Conservation (phyloP, 2,329 filamentous ascomycete species). For the Colletotrichum navitas region DNA sequence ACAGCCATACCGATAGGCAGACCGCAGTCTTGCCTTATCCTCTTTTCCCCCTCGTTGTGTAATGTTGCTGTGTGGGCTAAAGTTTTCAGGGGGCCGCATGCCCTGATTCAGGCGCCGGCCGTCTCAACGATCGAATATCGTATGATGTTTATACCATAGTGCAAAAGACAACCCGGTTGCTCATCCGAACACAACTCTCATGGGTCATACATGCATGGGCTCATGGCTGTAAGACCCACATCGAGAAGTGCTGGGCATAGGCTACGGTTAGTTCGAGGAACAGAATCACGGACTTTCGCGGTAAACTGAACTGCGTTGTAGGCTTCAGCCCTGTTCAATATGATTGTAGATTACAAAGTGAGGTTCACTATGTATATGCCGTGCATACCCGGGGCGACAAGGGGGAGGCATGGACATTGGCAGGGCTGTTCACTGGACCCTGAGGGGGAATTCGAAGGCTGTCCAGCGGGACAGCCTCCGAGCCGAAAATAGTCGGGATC, state of each 20-base stretch:
- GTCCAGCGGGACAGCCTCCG: constrained; percentile 25
- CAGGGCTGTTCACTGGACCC: constrained; percentile 28
- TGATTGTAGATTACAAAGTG: constrained; percentile 14
- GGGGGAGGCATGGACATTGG: background rate
- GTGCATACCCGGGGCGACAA: constrained; percentile 16
- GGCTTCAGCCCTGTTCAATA: constrained; percentile 29
- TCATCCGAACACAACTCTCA: constrained; percentile 28
- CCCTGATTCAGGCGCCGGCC: constrained; percentile 25
- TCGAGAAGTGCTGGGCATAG: constrained; percentile 11
- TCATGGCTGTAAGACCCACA: constrained; percentile 22
- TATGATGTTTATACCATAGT: constrained; percentile 38
- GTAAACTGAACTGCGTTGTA: constrained; percentile 28
- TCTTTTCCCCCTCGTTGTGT: constrained; percentile 15
- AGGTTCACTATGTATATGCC: background rate
- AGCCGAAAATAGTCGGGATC: constrained; percentile 13
- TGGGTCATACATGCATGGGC: constrained; percentile 24
- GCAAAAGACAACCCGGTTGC: constrained; percentile 33
- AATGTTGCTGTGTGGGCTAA: constrained; percentile 12
- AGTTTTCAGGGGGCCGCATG: constrained; percentile 5
- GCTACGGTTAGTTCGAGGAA: constrained; percentile 1
- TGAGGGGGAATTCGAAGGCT: constrained; percentile 30
- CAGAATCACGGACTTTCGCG: constrained; percentile 23
- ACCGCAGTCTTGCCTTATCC: background rate
- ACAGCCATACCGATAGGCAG: constrained; percentile 13
- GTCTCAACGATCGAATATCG: constrained; percentile 36